Conservation (phyloP, 208 protist genomes). For the Acanthamoeba culbertsoni region DNA sequence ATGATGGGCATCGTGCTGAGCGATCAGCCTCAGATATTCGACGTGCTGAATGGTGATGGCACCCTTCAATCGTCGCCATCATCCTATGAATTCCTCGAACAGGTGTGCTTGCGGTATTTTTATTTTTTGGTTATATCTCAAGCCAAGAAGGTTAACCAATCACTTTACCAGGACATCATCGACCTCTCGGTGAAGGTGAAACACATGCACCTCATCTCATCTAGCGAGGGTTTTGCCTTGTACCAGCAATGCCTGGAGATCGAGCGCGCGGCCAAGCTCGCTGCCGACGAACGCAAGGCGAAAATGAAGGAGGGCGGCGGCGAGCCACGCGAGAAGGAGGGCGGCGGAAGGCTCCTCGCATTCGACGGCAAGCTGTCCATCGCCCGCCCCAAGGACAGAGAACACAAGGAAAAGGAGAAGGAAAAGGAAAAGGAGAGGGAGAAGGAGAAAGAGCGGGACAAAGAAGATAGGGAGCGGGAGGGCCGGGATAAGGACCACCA, state of each 20-base stretch:
- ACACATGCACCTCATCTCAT: no score
- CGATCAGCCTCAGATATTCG: conserved; percentile 4
- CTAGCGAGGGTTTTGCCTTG: background rate
- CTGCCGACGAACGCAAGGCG: background rate
- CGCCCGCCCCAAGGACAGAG: background rate
- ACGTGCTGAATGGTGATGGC: background rate
- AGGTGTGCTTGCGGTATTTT: no score
- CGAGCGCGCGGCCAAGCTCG: background rate
- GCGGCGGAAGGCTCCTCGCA: background rate
- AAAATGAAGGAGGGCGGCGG: no score
- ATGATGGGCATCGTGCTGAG: background rate
- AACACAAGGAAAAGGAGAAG: background rate
- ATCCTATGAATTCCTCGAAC: no score
- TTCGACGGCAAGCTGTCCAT: background rate
- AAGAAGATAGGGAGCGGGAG: background rate
- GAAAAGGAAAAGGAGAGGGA: background rate
- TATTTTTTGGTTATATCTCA: no score
- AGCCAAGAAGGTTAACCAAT: no score
- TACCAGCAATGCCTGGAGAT: background rate
- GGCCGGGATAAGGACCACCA: background rate
- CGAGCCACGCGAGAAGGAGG: background rate
- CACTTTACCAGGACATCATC: no score
- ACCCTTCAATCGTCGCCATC: background rate
- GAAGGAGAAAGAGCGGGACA: background rate
- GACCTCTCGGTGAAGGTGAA: no score